Evolutionary conservation across 192 early-diverging fungal genomes (phyloP).

Genomic region (Mortierella hygrophila): DNA sequence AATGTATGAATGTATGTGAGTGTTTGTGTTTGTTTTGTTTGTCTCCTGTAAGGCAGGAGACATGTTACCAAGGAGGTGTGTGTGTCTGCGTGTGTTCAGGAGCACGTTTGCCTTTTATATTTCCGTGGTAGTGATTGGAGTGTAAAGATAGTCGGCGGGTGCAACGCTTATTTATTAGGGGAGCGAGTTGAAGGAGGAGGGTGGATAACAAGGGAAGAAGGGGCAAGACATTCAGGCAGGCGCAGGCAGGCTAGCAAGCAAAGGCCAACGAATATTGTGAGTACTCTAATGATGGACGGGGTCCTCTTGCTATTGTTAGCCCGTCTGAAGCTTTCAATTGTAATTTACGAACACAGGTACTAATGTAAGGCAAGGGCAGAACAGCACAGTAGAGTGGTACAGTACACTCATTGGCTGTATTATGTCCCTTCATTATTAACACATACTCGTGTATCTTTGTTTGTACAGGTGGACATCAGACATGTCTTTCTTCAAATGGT

Average conservation of each 20-base stretch:
- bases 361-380: too few relatives aligned
- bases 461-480: background rate
- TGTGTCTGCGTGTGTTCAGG: background rate
- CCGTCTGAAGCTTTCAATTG: too few relatives aligned
- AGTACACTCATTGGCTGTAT: too few relatives aligned
- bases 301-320: too few relatives aligned
- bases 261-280: too few relatives aligned
- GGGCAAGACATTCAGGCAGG: too few relatives aligned
- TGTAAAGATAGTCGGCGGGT: background rate
- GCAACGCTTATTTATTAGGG: background rate
- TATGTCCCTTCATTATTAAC: too few relatives aligned
- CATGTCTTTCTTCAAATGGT: background rate
- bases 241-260: too few relatives aligned
- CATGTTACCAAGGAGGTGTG: background rate
- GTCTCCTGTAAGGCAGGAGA: background rate
- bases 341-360: too few relatives aligned
- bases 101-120: constrained; percentile 4
- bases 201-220: background rate
- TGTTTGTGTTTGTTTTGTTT: background rate
- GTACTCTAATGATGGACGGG: too few relatives aligned
- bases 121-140: background rate
- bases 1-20: background rate
- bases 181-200: background rate
- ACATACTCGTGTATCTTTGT: background rate
- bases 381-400: too few relatives aligned